Base-by-base conservation (phyloP, 805 yeast species). In the Candida dajiaensis region DNA sequence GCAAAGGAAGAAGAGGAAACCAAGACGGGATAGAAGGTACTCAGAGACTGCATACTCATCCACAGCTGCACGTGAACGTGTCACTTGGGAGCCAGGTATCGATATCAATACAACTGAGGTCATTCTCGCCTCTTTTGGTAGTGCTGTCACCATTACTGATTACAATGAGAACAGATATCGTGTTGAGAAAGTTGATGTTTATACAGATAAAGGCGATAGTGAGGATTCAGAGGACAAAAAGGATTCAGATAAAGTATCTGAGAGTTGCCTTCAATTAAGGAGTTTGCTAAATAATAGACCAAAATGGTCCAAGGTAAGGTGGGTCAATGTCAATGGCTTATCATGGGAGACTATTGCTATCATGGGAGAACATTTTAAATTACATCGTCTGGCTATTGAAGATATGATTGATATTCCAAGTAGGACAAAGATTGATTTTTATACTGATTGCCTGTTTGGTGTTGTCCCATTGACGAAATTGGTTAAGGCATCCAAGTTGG, bases 391-490 rank as follows among this genome's bases (percentile, higher is more conserved):
- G 40, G 77, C 83, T 0, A 65, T 80, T 40, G 85, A 80, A 56
- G 84, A 80, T 56, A 72, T 80, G 79, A 73, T 80, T 40, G 84
- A 80, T 59, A 70, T 78, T 23, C 83, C 84, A 5, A 82, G 77
- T 48, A 63, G 85, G 23, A 77, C 84, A 0, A 80, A 80, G 52
- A 68, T 71, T 38, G 84, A 80, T 51, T 62, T 71, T n/a, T 80
- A 76, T 50, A 69, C 73, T 3, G 64, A 62, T 28, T 81, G 75
- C 51, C 50, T 75, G n/a, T 79, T 78, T 59, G 73, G 77, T 44
- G 77, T 79, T 22, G 53, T 79, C 39, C 84, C 85, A 4, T 50
- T 80, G 47, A 67, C 76, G 46, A 73, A 75, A 45, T 62, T 80
- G 40, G 64, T 74, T 8, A 65, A 63, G 25, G 45, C 50, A 7